These are phyloP conservation scores for Cyberlindnera bimundalis DNA, from an alignment of 805 yeast genomes.

Conservation along the genomic window DNA sequence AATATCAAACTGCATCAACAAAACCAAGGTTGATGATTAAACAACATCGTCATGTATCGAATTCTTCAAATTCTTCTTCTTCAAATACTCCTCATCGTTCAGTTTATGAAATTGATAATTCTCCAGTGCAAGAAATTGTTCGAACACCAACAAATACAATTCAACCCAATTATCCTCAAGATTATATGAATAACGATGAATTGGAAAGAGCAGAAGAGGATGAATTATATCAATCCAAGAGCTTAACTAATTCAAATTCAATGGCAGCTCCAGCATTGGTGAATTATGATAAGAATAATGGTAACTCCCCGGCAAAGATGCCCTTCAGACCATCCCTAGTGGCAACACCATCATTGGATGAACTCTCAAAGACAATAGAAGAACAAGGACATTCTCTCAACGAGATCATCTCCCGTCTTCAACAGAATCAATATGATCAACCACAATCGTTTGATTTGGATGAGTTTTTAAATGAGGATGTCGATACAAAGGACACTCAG, in stretches of 20 bases:
- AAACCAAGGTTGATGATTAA: constrained; percentile 24
- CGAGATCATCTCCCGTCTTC: constrained; percentile 23
- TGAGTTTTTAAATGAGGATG: constrained; percentile 24
- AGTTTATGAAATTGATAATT: constrained; percentile 10
- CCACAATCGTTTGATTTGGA: constrained; percentile 22
- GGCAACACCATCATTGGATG: constrained; percentile 16
- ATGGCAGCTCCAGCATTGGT: not conserved
- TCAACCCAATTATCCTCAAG: constrained; percentile 1
- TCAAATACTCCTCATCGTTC: constrained; percentile 1
- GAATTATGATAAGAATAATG: not conserved
- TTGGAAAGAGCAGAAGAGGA: constrained; percentile 3
- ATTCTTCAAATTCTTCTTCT: constrained; percentile 6
- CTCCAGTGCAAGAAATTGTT: constrained; percentile 25
- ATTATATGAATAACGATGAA: not conserved
- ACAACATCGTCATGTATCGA: constrained; percentile 18
- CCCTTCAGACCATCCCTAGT: constrained; percentile 5
- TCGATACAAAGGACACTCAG: no score
- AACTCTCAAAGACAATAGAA: constrained; percentile 23
- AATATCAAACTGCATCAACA: not conserved
- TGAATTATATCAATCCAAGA: constrained; percentile 2
- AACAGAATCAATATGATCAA: constrained; percentile 13
- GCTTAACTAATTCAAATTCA: not conserved
- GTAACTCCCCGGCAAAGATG: not conserved
- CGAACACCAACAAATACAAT: constrained; percentile 16
- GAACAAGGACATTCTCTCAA: constrained; percentile 28